Evolutionary conservation across 108 stramenopile species (phyloP).

Genomic region (Skeletonema potamos): DNA sequence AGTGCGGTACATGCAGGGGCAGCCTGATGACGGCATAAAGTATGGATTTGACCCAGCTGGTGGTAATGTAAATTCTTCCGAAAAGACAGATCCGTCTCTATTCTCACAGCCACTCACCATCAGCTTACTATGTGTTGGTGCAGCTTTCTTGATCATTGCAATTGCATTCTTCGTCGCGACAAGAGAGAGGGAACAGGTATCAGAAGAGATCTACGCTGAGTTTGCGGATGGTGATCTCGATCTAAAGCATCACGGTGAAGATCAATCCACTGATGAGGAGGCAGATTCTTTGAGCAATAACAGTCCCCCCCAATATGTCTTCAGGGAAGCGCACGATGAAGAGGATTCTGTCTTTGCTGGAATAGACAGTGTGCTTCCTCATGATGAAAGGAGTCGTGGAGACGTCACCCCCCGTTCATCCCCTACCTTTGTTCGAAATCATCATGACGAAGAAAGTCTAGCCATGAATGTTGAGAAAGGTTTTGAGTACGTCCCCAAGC

Average conservation of each 20-base stretch:
- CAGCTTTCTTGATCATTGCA: neutral
- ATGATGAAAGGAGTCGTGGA: conserved; percentile 1
- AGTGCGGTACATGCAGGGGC: conserved; percentile 24
- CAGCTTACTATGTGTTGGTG: conserved; percentile 13
- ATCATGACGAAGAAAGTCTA: neutral
- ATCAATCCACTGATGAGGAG: neutral
- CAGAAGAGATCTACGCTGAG: conserved; percentile 25
- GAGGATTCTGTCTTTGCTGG: neutral
- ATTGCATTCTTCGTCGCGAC: conserved; percentile 6
- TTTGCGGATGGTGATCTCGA: conserved; percentile 26
- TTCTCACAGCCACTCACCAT: neutral
- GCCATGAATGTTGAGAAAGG: conserved; percentile 10
- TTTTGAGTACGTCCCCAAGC: neutral
- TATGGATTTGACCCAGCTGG: neutral
- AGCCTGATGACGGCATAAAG: conserved; percentile 12
- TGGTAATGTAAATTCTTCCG: neutral
- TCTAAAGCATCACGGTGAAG: conserved; percentile 8
- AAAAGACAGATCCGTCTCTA: neutral
- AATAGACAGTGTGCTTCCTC: neutral
- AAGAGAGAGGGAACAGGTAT: neutral
- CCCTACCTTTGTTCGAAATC: neutral
- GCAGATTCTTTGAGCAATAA: neutral
- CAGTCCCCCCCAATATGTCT: neutral
- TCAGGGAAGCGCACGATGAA: conserved; percentile 1
- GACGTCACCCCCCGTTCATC: neutral